These are phyloP conservation scores for Mycena kentingensis DNA, from an alignment of 768 basidiomycete genomes.

Conservation along the genomic window DNA sequence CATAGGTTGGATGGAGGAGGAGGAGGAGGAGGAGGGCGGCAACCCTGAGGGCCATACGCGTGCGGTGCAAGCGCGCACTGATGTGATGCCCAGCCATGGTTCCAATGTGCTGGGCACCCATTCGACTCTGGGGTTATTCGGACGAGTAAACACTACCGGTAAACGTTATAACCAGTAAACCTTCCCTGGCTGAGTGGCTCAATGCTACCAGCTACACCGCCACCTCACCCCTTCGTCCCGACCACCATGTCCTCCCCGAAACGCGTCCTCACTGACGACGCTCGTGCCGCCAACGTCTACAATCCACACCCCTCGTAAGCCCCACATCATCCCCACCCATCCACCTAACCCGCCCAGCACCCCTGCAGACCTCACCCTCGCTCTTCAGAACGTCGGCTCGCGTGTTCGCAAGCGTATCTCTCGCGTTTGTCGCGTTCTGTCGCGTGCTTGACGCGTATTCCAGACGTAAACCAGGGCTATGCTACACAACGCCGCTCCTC, in stretches of 20 bases:
- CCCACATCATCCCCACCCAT: neutral
- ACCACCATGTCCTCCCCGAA: slow-evolving; percentile 26
- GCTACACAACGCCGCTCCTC: slow-evolving; percentile 28
- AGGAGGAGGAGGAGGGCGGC: slow-evolving; percentile 31
- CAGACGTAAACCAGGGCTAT: slow-evolving; percentile 68
- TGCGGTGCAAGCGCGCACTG: too few relatives aligned
- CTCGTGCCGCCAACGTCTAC: slow-evolving; percentile 25
- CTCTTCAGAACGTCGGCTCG: slow-evolving; percentile 56
- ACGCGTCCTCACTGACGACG: slow-evolving; percentile 38
- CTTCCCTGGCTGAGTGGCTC: too few relatives aligned
- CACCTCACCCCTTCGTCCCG: neutral
- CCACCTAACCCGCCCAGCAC: slow-evolving; percentile 31
- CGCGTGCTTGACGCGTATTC: slow-evolving; percentile 31
- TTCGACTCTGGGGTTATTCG: too few relatives aligned
- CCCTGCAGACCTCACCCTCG: slow-evolving; percentile 52
- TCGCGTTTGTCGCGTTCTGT: slow-evolving; percentile 17
- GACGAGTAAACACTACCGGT: too few relatives aligned
- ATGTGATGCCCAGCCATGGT: too few relatives aligned
- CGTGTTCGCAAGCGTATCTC: slow-evolving; percentile 61
- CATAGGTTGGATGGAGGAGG: slow-evolving; percentile 28
- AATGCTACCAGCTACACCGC: too few relatives aligned
- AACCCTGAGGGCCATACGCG: too few relatives aligned
- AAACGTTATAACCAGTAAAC: too few relatives aligned
- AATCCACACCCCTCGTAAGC: slow-evolving; percentile 14
- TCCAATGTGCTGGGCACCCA: too few relatives aligned